These are phyloP conservation scores for Sporothrix euskadiensis DNA, from an alignment of 2,329 filamentous ascomycete genomes.

Conservation along the genomic window DNA sequence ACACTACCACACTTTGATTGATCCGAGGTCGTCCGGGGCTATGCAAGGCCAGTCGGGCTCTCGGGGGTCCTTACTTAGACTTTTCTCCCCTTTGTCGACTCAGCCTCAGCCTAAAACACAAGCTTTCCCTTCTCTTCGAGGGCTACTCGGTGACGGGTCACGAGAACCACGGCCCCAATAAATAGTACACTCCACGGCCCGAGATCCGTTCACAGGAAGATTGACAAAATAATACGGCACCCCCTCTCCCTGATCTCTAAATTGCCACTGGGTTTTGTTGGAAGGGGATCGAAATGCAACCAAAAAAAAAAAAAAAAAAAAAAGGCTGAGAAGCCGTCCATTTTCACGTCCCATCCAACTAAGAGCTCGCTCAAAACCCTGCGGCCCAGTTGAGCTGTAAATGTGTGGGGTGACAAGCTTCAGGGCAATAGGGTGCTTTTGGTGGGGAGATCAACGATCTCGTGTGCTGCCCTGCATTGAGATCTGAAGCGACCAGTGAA, in stretches of 20 bases:
- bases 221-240: neutral
- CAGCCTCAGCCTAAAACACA: neutral
- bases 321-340: neutral
- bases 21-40: neutral
- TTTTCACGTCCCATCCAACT: neutral
- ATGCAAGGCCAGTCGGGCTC: neutral
- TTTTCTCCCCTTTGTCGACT: neutral
- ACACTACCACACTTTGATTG: neutral
- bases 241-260: neutral
- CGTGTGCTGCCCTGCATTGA: neutral
- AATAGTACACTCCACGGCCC: neutral
- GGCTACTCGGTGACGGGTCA: neutral
- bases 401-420: slow-evolving; percentile 4
- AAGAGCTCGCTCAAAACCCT: neutral
- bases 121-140: neutral
- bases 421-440: neutral
- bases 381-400: neutral
- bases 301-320: neutral
- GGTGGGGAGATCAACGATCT: slow-evolving; percentile 20
- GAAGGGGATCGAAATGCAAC: too few relatives aligned
- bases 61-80: neutral
- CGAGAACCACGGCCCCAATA: neutral
- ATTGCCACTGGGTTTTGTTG: neutral
- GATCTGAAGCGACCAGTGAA: neutral
- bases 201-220: neutral